A percentile compares a stretch with the other conserved stretches of the same genome.
Evolutionary conservation across 495 filamentous ascomycete genomes (phyloP).

Genomic region (Amniculicola lignicola): DNA sequence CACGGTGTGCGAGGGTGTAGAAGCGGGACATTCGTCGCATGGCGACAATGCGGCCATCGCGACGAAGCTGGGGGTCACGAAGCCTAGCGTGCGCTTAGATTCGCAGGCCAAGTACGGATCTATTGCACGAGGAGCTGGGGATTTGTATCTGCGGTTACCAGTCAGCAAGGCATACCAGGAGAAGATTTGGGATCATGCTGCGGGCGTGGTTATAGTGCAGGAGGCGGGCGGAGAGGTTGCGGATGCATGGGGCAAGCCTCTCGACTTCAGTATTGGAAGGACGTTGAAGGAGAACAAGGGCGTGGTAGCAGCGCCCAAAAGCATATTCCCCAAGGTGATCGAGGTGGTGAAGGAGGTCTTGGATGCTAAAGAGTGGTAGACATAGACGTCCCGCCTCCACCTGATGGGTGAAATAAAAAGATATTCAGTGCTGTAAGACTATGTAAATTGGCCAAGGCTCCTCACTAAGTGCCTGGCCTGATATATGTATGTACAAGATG

Average conservation of each 20-base stretch:
- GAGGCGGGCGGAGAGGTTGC: conserved; percentile 92
- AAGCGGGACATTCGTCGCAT: conserved; percentile 85
- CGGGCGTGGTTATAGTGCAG: conserved; percentile 89
- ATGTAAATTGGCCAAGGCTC: too few relatives aligned
- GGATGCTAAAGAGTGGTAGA: conserved; percentile 49
- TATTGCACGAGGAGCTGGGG: conserved; percentile 91
- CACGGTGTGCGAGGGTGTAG: conserved; percentile 93
- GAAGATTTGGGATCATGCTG: conserved; percentile 99
- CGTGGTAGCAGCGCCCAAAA: conserved; percentile 80
- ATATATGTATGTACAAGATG: too few relatives aligned
- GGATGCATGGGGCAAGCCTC: conserved; percentile 70
- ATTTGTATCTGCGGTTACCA: conserved; percentile 88
- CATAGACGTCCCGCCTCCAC: conserved; percentile 34
- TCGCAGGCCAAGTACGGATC: conserved; percentile 97
- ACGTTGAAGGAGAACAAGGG: conserved; percentile 88
- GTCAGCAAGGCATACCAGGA: conserved; percentile 84
- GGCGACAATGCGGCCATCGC: conserved; percentile 83
- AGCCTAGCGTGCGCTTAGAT: conserved; percentile 84
- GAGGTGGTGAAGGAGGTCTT: conserved; percentile 80
- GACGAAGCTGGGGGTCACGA: conserved; percentile 76
- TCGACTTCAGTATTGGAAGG: conserved; percentile 84
- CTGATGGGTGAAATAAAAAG: too few relatives aligned
- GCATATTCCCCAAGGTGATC: conserved; percentile 71
- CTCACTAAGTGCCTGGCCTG: too few relatives aligned
- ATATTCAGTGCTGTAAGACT: too few relatives aligned